Percentiles rank a stretch among this genome's conserved stretches.
Conservation (phyloP, 371 early-diverging fungal species). For the Apophysomyces sp. region DNA sequence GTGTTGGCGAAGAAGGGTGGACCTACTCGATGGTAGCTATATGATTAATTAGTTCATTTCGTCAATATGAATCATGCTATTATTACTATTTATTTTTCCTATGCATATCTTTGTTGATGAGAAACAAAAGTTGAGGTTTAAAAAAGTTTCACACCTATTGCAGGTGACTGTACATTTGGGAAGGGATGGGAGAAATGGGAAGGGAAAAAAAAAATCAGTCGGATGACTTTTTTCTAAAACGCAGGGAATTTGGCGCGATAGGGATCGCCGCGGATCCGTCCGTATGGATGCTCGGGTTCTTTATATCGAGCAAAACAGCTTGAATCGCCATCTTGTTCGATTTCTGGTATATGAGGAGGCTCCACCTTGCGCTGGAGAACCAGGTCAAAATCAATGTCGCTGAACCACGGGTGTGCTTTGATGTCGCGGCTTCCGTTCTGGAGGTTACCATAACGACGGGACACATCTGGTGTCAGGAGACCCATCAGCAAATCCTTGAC, state of each 20-base stretch:
- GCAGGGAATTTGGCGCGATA: slow-evolving; percentile 45
- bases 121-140: too few species aligned
- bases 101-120: too few species aligned
- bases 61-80: too few species aligned
- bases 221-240: slow-evolving; percentile 16
- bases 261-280: slow-evolving; percentile 27
- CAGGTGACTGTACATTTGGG: too few species aligned
- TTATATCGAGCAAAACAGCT: slow-evolving; percentile 93
- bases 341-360: slow-evolving; percentile 90
- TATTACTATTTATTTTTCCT: too few species aligned
- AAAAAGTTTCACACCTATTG: too few species aligned
- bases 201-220: too few species aligned
- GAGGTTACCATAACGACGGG: slow-evolving; percentile 87
- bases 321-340: slow-evolving; percentile 85
- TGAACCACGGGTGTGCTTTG: slow-evolving; percentile 95
- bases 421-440: slow-evolving; percentile 86
- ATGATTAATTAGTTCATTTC: too few species aligned
- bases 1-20: too few species aligned
- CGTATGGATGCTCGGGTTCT: slow-evolving; percentile 70
- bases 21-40: too few species aligned
- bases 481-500: slow-evolving; percentile 90
- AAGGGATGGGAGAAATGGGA: too few species aligned
- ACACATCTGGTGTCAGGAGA: slow-evolving; percentile 83
- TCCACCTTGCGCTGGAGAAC: slow-evolving; percentile 70
- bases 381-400: slow-evolving; percentile 88